Conservation (phyloP, 2,329 filamentous ascomycete species). For the Ophiostoma tasmaniense region DNA sequence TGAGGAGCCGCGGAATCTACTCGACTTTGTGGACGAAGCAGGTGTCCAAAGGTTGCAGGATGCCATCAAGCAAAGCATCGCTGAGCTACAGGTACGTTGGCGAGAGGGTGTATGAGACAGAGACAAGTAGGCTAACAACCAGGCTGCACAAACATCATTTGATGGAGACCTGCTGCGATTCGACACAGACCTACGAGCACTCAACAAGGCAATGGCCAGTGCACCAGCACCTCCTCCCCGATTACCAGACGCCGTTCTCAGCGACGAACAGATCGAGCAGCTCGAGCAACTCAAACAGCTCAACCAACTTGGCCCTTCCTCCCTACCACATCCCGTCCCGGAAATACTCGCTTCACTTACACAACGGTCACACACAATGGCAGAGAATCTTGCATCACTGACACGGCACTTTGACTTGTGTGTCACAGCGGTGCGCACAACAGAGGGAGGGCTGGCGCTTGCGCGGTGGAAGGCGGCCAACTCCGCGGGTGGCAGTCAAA, state of each 20-base stretch:
- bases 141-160: constrained; percentile 58
- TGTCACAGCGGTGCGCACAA: constrained; percentile 82
- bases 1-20: constrained; percentile 53
- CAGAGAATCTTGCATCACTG: constrained; percentile 67
- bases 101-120: not conserved
- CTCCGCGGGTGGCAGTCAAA: constrained; percentile 46
- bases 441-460: constrained; percentile 66
- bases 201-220: constrained; percentile 50
- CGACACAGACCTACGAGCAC: constrained; percentile 60
- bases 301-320: constrained; percentile 20
- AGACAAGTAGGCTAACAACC: not conserved
- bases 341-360: constrained; percentile 56
- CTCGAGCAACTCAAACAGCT: not conserved
- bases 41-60: constrained; percentile 58
- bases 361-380: constrained; percentile 72
- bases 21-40: constrained; percentile 69
- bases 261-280: not conserved
- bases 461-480: constrained; percentile 54
- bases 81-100: constrained; percentile 48
- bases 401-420: constrained; percentile 89
- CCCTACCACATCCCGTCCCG: constrained; percentile 28
- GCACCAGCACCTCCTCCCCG: constrained; percentile 28
- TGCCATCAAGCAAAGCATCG: constrained; percentile 61
- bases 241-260: constrained; percentile 6
- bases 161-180: constrained; percentile 68